Conservation (phyloP, 2,329 filamentous ascomycete genomes). For the Rutstroemia sp. region DNA sequence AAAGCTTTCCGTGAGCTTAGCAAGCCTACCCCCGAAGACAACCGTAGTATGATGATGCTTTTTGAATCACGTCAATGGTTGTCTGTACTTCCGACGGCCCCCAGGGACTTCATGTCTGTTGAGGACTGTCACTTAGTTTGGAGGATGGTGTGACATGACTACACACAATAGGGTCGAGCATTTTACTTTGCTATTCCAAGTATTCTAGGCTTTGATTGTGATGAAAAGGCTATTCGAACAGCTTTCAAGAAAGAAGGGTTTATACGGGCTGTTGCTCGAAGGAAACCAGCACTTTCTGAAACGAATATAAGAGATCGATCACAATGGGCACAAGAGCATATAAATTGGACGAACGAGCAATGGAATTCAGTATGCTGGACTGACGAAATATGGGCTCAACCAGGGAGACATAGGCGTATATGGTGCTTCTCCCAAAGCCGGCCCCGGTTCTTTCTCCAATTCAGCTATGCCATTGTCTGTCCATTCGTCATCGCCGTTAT, state of each 20-base stretch:
- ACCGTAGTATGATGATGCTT: too few relatives aligned
- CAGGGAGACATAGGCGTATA: conserved; percentile 5
- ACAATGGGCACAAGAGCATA: conserved; percentile 8
- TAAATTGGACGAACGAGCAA: conserved; percentile 10
- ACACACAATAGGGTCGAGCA: too few relatives aligned
- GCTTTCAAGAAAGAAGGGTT: conserved; percentile 16
- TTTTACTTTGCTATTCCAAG: conserved; percentile 6
- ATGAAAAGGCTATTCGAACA: conserved; percentile 8
- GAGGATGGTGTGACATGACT: too few relatives aligned
- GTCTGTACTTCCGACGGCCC: too few relatives aligned
- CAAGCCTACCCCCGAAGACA: too few relatives aligned
- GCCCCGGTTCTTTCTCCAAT: too few relatives aligned
- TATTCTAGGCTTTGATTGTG: conserved; percentile 13
- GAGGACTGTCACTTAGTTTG: too few relatives aligned
- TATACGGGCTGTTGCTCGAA: conserved; percentile 3
- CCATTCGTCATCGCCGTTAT: too few relatives aligned
- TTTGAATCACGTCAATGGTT: too few relatives aligned
- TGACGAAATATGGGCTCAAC: conserved; percentile 12
- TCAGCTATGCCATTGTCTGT: too few relatives aligned
- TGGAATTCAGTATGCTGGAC: conserved; percentile 10
- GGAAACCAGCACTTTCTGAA: conserved; percentile 10
- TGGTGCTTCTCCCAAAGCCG: background rate
- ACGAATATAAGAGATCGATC: conserved; percentile 4
- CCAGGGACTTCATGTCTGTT: too few relatives aligned
- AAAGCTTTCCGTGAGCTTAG: too few relatives aligned